These are phyloP conservation scores for Fusarium haematococcum DNA, from an alignment of 2,329 filamentous ascomycete species.

Conservation along the genomic window DNA sequence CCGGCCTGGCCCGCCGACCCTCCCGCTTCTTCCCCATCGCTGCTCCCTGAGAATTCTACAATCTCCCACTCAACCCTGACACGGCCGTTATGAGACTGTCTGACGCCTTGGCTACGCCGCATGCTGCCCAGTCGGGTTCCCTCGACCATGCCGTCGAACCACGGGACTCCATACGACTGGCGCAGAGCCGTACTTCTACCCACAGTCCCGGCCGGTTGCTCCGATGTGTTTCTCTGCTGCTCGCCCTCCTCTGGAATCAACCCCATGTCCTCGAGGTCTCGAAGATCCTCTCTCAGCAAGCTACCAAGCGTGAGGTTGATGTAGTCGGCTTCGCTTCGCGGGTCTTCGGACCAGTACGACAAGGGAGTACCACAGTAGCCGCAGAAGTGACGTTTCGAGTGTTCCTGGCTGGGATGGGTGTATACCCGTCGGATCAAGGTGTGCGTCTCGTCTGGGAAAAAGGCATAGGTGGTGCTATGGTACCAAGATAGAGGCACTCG, in stretches of 20 bases:
- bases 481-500: slow-evolving; percentile 87
- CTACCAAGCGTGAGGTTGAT: slow-evolving; percentile 87
- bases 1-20: slow-evolving; percentile 38
- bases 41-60: slow-evolving; percentile 74
- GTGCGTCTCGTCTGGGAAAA: slow-evolving; percentile 82
- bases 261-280: slow-evolving; percentile 78
- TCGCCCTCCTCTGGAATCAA: slow-evolving; percentile 68
- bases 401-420: slow-evolving; percentile 67
- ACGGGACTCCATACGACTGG: slow-evolving; percentile 80
- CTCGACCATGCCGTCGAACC: slow-evolving; percentile 86
- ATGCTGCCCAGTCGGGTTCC: slow-evolving; percentile 78
- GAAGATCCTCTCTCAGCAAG: slow-evolving; percentile 76
- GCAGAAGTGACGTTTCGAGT: slow-evolving; percentile 83
- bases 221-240: slow-evolving; percentile 20
- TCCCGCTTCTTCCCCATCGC: slow-evolving; percentile 37
- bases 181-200: slow-evolving; percentile 51
- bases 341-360: slow-evolving; percentile 84
- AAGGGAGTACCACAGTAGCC: slow-evolving; percentile 91
- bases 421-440: slow-evolving; percentile 75
- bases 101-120: slow-evolving; percentile 69
- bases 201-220: slow-evolving; percentile 12
- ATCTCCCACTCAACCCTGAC: slow-evolving; percentile 86
- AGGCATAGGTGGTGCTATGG: slow-evolving; percentile 78
- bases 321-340: slow-evolving; percentile 77
- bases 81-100: slow-evolving; percentile 69